Conservation (phyloP, 139 green algal genomes). For the Chlamydomonas schloesseri region DNA sequence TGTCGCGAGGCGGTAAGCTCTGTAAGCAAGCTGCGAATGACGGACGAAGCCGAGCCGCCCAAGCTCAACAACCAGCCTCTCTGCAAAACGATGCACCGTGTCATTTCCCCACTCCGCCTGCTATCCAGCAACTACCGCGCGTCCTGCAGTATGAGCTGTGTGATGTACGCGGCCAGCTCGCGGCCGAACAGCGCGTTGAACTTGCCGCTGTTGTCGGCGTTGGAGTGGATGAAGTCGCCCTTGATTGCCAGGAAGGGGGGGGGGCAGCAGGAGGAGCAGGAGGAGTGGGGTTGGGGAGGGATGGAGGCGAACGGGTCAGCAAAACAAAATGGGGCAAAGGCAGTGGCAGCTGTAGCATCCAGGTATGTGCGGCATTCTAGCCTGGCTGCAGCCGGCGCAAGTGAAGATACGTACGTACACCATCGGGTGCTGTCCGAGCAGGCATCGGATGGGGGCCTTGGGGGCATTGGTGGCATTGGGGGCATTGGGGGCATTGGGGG, state of each 20-base stretch:
- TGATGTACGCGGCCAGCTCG: constrained; percentile 7
- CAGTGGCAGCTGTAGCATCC: background rate
- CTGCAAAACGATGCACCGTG: too few species aligned
- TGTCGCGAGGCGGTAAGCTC: too few species aligned
- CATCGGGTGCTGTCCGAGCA: too few species aligned
- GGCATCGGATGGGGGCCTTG: too few species aligned
- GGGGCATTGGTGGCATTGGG: too few species aligned
- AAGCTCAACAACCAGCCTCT: too few species aligned
- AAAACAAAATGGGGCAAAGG: background rate
- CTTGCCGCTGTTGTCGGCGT: background rate
- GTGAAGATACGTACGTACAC: too few species aligned
- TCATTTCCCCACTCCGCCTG: background rate
- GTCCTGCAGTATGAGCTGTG: constrained; percentile 12
- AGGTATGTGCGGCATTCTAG: background rate
- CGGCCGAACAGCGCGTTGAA: constrained; percentile 3
- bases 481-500: too few species aligned
- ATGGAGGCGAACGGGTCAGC: background rate
- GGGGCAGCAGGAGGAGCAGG: too few species aligned
- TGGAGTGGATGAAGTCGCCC: constrained; percentile 28
- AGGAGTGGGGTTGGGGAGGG: background rate
- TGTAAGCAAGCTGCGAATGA: too few species aligned
- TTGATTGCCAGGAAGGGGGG: background rate
- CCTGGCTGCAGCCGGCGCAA: too few species aligned
- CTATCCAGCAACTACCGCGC: background rate
- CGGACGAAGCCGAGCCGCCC: too few species aligned